These are phyloP conservation scores for Lachancea waltii DNA, from an alignment of 805 yeast genomes.

Conservation along the genomic window DNA sequence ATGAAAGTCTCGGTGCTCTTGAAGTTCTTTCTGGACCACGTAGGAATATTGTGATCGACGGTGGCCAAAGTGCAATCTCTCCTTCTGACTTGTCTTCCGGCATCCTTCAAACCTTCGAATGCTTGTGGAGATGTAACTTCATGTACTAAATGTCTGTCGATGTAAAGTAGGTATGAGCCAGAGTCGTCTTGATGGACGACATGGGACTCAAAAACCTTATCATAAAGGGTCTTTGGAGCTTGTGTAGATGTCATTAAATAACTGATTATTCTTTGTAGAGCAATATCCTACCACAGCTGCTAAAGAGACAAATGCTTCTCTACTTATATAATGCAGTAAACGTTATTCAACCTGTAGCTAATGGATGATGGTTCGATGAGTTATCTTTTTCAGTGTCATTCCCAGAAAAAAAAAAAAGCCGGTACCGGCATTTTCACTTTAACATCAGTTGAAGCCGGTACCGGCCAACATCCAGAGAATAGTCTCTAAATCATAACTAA, in stretches of 20 bases:
- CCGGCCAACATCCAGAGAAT: constrained; percentile 5
- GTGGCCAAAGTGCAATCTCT: constrained; percentile 90
- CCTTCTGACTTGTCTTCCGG: constrained; percentile 86
- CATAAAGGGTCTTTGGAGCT: constrained; percentile 75
- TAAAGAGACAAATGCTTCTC: too few species aligned
- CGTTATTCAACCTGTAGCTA: too few species aligned
- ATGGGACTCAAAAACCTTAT: constrained; percentile 93
- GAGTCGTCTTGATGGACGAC: constrained; percentile 84
- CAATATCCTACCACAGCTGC: too few species aligned
- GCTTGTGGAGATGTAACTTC: constrained; percentile 99
- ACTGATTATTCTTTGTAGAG: too few species aligned
- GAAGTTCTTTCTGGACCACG: constrained; percentile 74
- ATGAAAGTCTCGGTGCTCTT: constrained; percentile 73
- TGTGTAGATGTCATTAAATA: constrained; percentile 15
- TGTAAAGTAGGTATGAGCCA: constrained; percentile 80
- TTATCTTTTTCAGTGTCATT: background rate
- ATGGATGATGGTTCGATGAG: too few species aligned
- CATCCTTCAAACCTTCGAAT: constrained; percentile 86
- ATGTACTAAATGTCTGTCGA: constrained; percentile 95
- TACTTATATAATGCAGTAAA: too few species aligned
- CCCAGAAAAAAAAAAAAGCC: too few species aligned
- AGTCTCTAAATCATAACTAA: background rate
- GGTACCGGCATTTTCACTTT: constrained; percentile 1
- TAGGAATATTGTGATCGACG: constrained; percentile 96
- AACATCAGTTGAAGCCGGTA: constrained; percentile 9